Evolutionary conservation across 2,329 filamentous ascomycete species (phyloP).

Genomic region (Claviceps pusilla): DNA sequence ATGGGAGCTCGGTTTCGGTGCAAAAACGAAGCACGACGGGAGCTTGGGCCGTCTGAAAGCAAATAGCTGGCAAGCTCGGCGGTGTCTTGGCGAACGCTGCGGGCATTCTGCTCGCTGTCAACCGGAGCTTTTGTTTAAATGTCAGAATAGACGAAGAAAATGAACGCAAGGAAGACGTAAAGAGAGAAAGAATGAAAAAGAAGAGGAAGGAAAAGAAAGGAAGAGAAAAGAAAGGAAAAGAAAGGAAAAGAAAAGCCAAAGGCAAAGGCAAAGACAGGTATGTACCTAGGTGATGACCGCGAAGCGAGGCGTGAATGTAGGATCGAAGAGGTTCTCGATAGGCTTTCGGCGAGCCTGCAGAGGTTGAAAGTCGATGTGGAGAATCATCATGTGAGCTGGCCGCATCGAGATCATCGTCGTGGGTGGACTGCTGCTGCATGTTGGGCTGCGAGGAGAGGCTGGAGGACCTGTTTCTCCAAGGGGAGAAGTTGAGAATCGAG

Average conservation of each 20-base stretch:
- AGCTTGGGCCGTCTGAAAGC: constrained; percentile 45
- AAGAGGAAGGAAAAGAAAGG: too few species aligned
- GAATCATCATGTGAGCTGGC: constrained; percentile 10
- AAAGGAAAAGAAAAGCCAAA: too few species aligned
- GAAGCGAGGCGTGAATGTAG: constrained; percentile 52
- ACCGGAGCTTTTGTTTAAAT: constrained; percentile 26
- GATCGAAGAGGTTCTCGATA: constrained; percentile 55
- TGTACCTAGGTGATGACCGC: constrained; percentile 41
- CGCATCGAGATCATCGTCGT: constrained; percentile 13
- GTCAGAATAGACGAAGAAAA: neutral
- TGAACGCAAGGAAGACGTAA: neutral
- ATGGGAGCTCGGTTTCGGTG: constrained; percentile 17
- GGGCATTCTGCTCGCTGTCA: constrained; percentile 60
- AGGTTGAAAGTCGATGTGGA: constrained; percentile 23
- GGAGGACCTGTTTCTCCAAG: constrained; percentile 31
- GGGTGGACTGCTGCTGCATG: constrained; percentile 11
- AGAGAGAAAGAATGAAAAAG: neutral
- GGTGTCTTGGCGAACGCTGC: constrained; percentile 71
- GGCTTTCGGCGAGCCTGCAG: constrained; percentile 18
- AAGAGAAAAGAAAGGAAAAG: too few species aligned
- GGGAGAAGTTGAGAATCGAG: constrained; percentile 30
- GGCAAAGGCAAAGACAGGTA: too few species aligned
- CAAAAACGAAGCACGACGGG: constrained; percentile 32
- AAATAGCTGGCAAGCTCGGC: constrained; percentile 75
- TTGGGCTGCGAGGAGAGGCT: constrained; percentile 21